Evolutionary conservation across 2,329 filamentous ascomycete genomes (phyloP).

Genomic region (Orbilia brochopaga): DNA sequence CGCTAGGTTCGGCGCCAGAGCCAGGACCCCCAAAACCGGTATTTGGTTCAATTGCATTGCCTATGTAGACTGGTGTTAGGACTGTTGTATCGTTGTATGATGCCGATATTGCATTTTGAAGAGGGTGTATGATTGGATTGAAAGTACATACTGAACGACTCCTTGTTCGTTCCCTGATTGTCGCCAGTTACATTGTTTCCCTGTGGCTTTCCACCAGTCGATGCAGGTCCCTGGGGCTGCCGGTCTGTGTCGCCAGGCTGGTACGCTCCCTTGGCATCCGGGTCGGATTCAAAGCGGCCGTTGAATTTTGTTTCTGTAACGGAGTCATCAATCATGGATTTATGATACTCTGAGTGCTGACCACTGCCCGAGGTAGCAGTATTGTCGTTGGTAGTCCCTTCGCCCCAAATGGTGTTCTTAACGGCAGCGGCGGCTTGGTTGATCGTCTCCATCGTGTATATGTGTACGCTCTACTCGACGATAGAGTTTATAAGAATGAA

Average conservation of each 20-base stretch:
- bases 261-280: slow-evolving; percentile 34
- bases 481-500: neutral
- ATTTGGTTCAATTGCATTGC: slow-evolving; percentile 46
- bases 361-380: slow-evolving; percentile 3
- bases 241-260: slow-evolving; percentile 18
- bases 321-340: slow-evolving; percentile 48
- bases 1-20: slow-evolving; percentile 37
- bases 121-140: neutral
- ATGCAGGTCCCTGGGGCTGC: neutral
- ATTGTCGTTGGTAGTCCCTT: slow-evolving; percentile 53
- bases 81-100: too few species aligned
- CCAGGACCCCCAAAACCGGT: slow-evolving; percentile 49
- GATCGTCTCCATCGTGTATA: slow-evolving; percentile 63
- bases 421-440: slow-evolving; percentile 64
- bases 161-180: slow-evolving; percentile 18
- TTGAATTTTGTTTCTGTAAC: slow-evolving; percentile 34
- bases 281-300: slow-evolving; percentile 40
- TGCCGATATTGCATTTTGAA: too few species aligned
- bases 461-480: neutral
- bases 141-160: slow-evolving; percentile 25
- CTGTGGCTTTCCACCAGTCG: slow-evolving; percentile 19
- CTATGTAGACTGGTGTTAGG: slow-evolving; percentile 7
- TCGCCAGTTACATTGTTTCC: slow-evolving; percentile 35
- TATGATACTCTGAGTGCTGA: slow-evolving; percentile 36
- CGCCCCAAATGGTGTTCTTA: slow-evolving; percentile 63